Base-by-base conservation (phyloP, 352 stramenopile species). In the Phytophthora brassicae region DNA sequence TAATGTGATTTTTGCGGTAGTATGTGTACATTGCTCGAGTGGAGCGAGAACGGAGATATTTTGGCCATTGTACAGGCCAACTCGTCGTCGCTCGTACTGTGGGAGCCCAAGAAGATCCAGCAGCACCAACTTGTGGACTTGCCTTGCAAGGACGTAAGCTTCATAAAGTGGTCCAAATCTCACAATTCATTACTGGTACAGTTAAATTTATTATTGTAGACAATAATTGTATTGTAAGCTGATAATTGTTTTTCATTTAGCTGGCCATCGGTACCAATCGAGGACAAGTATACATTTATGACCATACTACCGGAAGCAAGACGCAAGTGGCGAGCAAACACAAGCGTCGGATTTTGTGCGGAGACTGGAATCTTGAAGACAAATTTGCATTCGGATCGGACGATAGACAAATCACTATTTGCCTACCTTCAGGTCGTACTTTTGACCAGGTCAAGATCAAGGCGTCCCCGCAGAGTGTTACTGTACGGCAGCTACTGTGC, bases 361-460 rank as follows among this genome's bases (percentile, higher is more conserved):
- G 83, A 19, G 83, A 89, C 62, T 92, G 83, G 83, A 92, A 90
- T 46, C 48, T 85, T 23, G 77, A 92, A 56, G 83, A 88, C 60
- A 89, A 89, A 64, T 92, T 92, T 62, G 83, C 83, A 3, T 92
- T 89, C 64, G 83, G 83, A 17, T 90, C 81, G 9, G 83, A 92
- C 54, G 83, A 92, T 51, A 61, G 78, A 17, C 83, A 92, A 52
- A 88, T 92, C 63, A 90, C 83, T 3, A 90, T 92, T 64, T 90
- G 80, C 38, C 62, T 85, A 31, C 70, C 81, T 6, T 77, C 76
- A 20, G 83, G 83, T 20, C 72, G 68, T 13, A 87, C 79, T 20
- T 79, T 89, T 57, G 83, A 92, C 51, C 83, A 92, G 39, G 81
- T 90, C 41, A 88, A 89, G 66, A 89, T 88, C 67, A 89, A 89